These are phyloP conservation scores for Fraxinus greggii DNA, from an alignment of 305 asterid species.

Conservation along the genomic window DNA sequence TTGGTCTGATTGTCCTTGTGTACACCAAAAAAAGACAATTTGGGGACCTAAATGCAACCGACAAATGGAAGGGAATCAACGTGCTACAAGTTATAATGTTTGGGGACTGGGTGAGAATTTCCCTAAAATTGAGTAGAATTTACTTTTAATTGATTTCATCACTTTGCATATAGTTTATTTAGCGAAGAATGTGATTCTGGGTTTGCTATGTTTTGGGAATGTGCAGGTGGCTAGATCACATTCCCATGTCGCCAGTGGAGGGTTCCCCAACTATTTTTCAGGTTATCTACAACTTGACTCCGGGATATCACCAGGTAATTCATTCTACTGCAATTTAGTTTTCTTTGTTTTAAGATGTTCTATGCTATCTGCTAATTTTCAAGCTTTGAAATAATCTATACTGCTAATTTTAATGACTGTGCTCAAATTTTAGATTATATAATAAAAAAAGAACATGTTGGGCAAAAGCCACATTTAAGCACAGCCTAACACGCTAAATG, in stretches of 20 bases:
- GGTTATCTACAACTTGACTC: constrained; percentile 49
- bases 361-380: constrained; percentile 17
- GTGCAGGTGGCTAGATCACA: constrained; percentile 60
- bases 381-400: not conserved
- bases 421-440: not conserved
- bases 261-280: constrained; percentile 66
- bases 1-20: not conserved
- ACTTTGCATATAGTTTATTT: constrained; percentile 7
- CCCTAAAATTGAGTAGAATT: not conserved
- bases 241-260: constrained; percentile 60
- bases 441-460: not conserved
- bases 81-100: not conserved
- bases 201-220: constrained; percentile 1
- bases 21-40: not conserved
- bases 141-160: constrained; percentile 4
- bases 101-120: not conserved
- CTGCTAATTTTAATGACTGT: not conserved
- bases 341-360: not conserved
- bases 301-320: constrained; percentile 63
- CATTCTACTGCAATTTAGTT: not conserved
- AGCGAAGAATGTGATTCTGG: constrained; percentile 20
- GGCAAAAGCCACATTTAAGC: not conserved
- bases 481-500: not conserved
- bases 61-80: not conserved
- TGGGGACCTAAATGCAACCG: not conserved